These are phyloP conservation scores for Phascolomyces articulosus DNA, from an alignment of 371 early-diverging fungal species.

Conservation along the genomic window DNA sequence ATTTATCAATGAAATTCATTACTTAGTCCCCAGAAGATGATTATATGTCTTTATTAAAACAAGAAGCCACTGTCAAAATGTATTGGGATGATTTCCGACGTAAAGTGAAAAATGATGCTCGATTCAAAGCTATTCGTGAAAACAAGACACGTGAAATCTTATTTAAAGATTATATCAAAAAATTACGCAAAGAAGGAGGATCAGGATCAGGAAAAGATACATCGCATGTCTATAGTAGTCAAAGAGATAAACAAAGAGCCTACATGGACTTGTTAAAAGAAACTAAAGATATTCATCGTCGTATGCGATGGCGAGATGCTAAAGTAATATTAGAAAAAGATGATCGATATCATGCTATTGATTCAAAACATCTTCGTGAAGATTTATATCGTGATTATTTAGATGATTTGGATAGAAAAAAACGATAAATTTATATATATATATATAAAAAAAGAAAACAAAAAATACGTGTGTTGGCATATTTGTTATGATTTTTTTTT, in stretches of 20 bases:
- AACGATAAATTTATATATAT: neutral
- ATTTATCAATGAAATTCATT: neutral
- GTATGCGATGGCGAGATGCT: slow-evolving; percentile 63
- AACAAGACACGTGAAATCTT: slow-evolving; percentile 53
- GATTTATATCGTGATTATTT: slow-evolving; percentile 66
- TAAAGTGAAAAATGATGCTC: slow-evolving; percentile 58
- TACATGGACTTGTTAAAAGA: slow-evolving; percentile 52
- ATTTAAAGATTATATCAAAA: slow-evolving; percentile 59
- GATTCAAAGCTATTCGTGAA: slow-evolving; percentile 51
- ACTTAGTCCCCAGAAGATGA: slow-evolving; percentile 49
- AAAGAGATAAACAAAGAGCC: slow-evolving; percentile 31
- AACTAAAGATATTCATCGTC: slow-evolving; percentile 44
- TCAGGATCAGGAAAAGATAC: too few species aligned
- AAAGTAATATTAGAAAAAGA: slow-evolving; percentile 61
- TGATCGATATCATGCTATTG: slow-evolving; percentile 57
- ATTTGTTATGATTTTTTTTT: too few species aligned
- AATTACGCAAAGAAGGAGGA: slow-evolving; percentile 32
- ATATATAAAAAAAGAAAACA: neutral
- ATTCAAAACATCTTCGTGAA: slow-evolving; percentile 57
- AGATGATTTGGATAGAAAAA: slow-evolving; percentile 20
- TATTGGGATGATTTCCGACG: slow-evolving; percentile 71
- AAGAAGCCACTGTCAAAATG: slow-evolving; percentile 47
- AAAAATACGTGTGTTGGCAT: neutral
- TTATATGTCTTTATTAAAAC: slow-evolving; percentile 53
- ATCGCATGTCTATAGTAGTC: slow-evolving; percentile 4